Evolutionary conservation across 23 red algal genomes (phyloP).

Genomic region (Gracilaria domingensis): DNA sequence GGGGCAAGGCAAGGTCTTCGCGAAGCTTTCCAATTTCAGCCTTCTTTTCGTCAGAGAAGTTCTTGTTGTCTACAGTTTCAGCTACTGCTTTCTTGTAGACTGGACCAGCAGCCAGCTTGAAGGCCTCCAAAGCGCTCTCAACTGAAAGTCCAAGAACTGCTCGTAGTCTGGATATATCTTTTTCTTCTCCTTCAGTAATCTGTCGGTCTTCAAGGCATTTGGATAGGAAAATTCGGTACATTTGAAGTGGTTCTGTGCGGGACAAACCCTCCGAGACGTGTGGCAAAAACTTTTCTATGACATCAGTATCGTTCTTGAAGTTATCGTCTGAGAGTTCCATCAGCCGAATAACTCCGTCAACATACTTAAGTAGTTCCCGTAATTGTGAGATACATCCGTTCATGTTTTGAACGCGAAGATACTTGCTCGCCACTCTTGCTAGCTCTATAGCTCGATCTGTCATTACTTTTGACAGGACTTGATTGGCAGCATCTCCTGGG

Average conservation of each 20-base stretch:
- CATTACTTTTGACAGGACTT: constrained; percentile 37
- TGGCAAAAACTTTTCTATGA: constrained; percentile 62
- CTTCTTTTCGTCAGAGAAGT: constrained; percentile 55
- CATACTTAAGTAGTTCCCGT: constrained; percentile 61
- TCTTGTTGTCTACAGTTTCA: constrained; percentile 31
- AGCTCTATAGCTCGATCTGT: constrained; percentile 35
- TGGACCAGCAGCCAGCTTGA: constrained; percentile 82
- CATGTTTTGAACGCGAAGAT: constrained; percentile 82
- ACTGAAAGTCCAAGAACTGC: constrained; percentile 74
- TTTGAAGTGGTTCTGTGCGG: constrained; percentile 71
- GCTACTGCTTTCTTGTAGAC: constrained; percentile 81
- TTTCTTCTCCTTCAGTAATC: constrained; percentile 63
- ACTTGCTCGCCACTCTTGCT: constrained; percentile 60
- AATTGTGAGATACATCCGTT: constrained; percentile 59
- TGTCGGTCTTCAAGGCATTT: constrained; percentile 80
- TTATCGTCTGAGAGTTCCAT: constrained; percentile 44
- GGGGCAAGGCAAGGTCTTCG: constrained; percentile 74
- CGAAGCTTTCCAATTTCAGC: constrained; percentile 66
- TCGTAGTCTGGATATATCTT: constrained; percentile 71
- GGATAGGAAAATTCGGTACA: constrained; percentile 94
- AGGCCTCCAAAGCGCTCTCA: constrained; percentile 75
- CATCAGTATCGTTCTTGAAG: constrained; percentile 34
- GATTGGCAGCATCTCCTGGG: constrained; percentile 52
- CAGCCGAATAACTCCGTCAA: constrained; percentile 53
- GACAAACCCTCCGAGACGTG: constrained; percentile 45